Conservation (phyloP, 2,329 filamentous ascomycete genomes). For the Aspergillus sp. region DNA sequence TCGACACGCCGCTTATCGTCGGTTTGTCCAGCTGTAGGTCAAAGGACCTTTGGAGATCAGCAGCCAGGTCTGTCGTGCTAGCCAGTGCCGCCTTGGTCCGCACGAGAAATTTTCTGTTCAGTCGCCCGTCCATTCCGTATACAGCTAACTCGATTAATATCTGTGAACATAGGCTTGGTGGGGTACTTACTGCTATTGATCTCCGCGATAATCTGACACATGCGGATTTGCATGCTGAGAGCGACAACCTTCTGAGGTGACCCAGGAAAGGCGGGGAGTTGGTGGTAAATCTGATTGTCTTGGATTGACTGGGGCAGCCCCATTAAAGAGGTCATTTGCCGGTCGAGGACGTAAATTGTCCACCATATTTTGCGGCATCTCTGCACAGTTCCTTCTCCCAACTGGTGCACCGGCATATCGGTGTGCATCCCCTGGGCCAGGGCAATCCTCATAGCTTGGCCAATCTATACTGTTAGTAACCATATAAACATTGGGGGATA, state of each 20-base stretch:
- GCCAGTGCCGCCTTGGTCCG: conserved; percentile 44
- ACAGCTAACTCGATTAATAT: conserved; percentile 31
- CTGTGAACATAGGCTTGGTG: background rate
- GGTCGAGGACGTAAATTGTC: conserved; percentile 30
- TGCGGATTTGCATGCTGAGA: conserved; percentile 48
- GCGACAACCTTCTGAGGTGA: conserved; percentile 41
- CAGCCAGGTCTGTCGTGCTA: conserved; percentile 40
- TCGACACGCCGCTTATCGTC: conserved; percentile 39
- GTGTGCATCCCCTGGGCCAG: conserved; percentile 30
- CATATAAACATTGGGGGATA: background rate
- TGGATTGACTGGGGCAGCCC: conserved; percentile 51
- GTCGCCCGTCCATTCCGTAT: conserved; percentile 41
- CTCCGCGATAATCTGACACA: conserved; percentile 46
- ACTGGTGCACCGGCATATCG: conserved; percentile 26
- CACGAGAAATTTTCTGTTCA: conserved; percentile 36
- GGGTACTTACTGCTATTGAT: conserved; percentile 43
- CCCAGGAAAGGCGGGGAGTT: conserved; percentile 45
- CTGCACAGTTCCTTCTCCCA: conserved; percentile 23
- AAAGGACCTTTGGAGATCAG: conserved; percentile 41
- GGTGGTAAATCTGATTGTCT: conserved; percentile 53
- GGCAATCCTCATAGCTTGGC: conserved; percentile 27
- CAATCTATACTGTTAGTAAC: conserved; percentile 27
- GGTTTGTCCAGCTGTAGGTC: conserved; percentile 37
- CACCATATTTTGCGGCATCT: conserved; percentile 29
- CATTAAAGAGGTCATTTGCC: conserved; percentile 55